These are phyloP conservation scores for Tricholoma hemisulphureum DNA, from an alignment of 768 basidiomycete species.

Conservation along the genomic window DNA sequence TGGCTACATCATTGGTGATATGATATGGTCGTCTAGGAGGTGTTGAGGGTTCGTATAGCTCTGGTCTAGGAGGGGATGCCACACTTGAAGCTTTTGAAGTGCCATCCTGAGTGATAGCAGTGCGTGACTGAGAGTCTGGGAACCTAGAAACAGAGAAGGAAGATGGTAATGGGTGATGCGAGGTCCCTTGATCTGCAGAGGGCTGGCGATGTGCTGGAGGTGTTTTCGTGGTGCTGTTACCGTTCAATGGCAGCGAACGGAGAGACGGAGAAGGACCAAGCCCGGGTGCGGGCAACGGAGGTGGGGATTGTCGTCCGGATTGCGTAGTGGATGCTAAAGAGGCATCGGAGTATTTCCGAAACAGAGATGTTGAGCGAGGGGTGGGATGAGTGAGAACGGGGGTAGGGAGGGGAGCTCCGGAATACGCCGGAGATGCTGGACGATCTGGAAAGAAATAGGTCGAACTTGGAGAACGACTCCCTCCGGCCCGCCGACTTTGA, in stretches of 20 bases:
- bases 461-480: conserved; percentile 33
- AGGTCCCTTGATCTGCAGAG: conserved; percentile 7
- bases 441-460: conserved; percentile 36
- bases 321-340: conserved; percentile 21
- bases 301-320: conserved; percentile 1
- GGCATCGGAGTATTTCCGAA: conserved; percentile 30
- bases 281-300: conserved; percentile 3
- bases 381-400: conserved; percentile 28
- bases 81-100: not conserved
- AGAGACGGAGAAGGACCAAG: conserved; percentile 19
- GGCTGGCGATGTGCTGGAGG: conserved; percentile 5
- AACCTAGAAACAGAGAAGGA: conserved; percentile 21
- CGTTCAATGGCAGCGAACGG: conserved; percentile 16
- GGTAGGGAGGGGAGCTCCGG: conserved; percentile 10
- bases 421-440: conserved; percentile 33
- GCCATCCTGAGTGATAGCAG: conserved; percentile 10
- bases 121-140: conserved; percentile 12
- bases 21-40: conserved; percentile 43
- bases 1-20: conserved; percentile 36
- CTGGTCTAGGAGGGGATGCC: not conserved
- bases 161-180: conserved; percentile 17
- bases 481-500: conserved; percentile 40
- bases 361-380: conserved; percentile 37
- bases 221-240: not conserved
- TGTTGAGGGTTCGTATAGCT: conserved; percentile 11